Evolutionary conservation across 768 basidiomycete species (phyloP), one percentile per base, ranked within the genome.

Genomic region (Tulasnella sp.): DNA sequence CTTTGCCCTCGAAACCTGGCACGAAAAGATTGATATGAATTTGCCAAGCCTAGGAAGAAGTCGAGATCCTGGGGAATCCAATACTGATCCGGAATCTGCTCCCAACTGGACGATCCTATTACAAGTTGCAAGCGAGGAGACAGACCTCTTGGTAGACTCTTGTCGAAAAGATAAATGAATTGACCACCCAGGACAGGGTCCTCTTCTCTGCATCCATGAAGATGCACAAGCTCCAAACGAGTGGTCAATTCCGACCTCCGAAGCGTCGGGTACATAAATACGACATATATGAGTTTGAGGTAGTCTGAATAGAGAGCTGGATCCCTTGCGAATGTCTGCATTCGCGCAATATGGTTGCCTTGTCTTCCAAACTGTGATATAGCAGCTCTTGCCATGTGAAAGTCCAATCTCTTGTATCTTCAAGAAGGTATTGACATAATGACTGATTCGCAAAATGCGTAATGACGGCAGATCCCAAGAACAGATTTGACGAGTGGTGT

Each of bases 11-110:
- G 34, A 55, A 55, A 24, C 12, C 16, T 3, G 54, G 39, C 64
- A 65, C n/a, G 69, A 51, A 61, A 59, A 27, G 60, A 46, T 34
- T 75, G 75, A 20, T 53, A 37, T 4, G 60, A 60, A 45, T 77
- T 75, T 13, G 76, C 68, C n/a, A 75, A 70, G n/a, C 88, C 86
- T 15, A 98, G 74, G 7, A 98, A 68, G 29, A 96, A 78, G 60
- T 93, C 84, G 24, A 96, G 69, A 13, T 91, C 89, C 16, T 98
- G 73, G 57, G 85, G 81, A 29, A 92, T 81, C 95, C 95, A 99
- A 59, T 95, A 89, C 48, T 85, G 78, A 54, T 93, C 90, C 2
- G 86, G 78, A 19, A 99, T 66, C 1, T 81, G 77, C 51, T 98
- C 95, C 95, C 95, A 99, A 59, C 73, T 89, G 65, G 98, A 93